These are phyloP conservation scores for Xylaria multiplex DNA, from an alignment of 2,329 filamentous ascomycete species.

Conservation along the genomic window DNA sequence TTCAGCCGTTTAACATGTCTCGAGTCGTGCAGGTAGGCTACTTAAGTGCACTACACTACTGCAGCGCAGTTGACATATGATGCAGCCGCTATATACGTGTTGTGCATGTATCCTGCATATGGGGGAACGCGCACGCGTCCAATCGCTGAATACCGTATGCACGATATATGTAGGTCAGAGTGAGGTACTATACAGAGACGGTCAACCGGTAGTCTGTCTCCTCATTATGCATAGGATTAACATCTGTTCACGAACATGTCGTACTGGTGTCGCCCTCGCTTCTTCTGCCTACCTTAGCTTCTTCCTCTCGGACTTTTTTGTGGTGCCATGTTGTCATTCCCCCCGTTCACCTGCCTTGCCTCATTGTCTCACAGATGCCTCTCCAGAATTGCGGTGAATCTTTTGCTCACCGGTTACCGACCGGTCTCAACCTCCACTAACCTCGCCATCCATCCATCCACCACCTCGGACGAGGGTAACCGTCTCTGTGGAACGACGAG, in stretches of 20 bases:
- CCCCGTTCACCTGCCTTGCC: not conserved
- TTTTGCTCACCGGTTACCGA: slow-evolving; percentile 27
- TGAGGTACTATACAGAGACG: slow-evolving; percentile 1
- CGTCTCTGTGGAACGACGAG: slow-evolving; percentile 12
- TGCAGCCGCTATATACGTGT: slow-evolving; percentile 16
- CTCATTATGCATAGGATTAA: not conserved
- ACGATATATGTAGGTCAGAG: not conserved
- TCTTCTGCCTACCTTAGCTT: not conserved
- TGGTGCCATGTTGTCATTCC: slow-evolving; percentile 7
- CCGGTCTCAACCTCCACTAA: slow-evolving; percentile 22
- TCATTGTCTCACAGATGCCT: slow-evolving; percentile 15
- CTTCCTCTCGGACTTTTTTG: slow-evolving; percentile 1
- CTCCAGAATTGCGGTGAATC: slow-evolving; percentile 9
- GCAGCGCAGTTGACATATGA: slow-evolving; percentile 10
- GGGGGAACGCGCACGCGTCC: not conserved
- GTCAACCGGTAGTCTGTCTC: not conserved
- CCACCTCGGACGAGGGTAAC: not conserved
- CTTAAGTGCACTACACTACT: slow-evolving; percentile 5
- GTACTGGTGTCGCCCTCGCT: slow-evolving; percentile 9
- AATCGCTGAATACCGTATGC: not conserved
- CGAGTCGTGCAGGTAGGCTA: slow-evolving; percentile 11
- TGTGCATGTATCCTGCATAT: slow-evolving; percentile 19
- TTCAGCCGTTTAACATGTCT: slow-evolving; percentile 19
- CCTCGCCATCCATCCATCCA: not conserved
- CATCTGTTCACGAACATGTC: not conserved